Evolutionary conservation across 768 basidiomycete genomes (phyloP).

Genomic region (Galerina marginata): DNA sequence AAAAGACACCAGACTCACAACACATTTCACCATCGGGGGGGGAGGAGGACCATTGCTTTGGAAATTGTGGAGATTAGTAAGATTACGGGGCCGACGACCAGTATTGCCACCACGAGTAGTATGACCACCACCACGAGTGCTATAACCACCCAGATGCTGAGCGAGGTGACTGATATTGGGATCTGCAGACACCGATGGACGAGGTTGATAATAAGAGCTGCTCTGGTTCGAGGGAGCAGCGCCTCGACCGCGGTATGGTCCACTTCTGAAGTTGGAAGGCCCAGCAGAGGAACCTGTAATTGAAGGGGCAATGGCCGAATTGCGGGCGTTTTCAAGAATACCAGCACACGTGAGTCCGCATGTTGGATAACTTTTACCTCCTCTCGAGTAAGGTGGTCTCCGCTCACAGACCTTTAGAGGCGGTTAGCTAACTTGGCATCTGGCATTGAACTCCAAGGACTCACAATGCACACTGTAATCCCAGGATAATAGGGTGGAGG

Average conservation of each 20-base stretch:
- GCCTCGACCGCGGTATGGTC: neutral
- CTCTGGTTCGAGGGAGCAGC: neutral
- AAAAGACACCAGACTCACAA: conserved; percentile 16
- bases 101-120: neutral
- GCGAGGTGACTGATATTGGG: conserved; percentile 11
- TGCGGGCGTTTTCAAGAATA: conserved; percentile 5
- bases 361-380: conserved; percentile 27
- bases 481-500: conserved; percentile 5
- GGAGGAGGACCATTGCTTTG: neutral
- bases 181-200: conserved; percentile 5
- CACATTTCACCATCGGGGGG: conserved; percentile 1
- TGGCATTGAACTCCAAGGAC: neutral
- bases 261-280: neutral
- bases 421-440: neutral
- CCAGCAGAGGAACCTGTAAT: neutral
- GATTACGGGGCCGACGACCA: conserved; percentile 1
- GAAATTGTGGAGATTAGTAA: conserved; percentile 3
- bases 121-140: no score
- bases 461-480: conserved; percentile 7
- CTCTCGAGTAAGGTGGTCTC: conserved; percentile 11
- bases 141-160: conserved; percentile 6
- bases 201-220: neutral
- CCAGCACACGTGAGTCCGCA: conserved; percentile 27
- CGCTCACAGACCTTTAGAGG: conserved; percentile 8
- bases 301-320: neutral